Conservation (phyloP, 345 rosid species). For the Cardamine occulta region DNA sequence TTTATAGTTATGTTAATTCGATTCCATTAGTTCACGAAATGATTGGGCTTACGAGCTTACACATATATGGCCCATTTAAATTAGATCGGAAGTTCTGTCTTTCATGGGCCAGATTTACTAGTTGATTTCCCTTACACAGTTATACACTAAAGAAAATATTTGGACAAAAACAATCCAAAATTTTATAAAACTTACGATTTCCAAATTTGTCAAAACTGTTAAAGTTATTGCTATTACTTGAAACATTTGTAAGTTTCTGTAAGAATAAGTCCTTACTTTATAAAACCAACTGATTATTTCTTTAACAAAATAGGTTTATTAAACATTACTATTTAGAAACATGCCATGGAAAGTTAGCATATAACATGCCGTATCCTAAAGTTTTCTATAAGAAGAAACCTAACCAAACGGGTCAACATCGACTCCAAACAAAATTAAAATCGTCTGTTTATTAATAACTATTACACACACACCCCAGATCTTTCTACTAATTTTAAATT, state of each 20-base stretch:
- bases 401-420: not conserved
- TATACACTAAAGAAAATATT: too few relatives aligned
- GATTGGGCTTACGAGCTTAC: constrained; percentile 22
- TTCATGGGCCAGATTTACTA: constrained; percentile 6
- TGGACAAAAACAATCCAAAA: too few relatives aligned
- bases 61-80: not conserved
- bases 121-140: not conserved
- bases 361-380: not conserved
- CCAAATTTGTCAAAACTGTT: too few relatives aligned
- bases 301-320: not conserved
- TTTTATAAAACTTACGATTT: too few relatives aligned
- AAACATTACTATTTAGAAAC: not conserved
- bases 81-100: not conserved
- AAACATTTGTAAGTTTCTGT: too few relatives aligned
- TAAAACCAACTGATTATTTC: not conserved
- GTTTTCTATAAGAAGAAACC: not conserved
- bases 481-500: constrained; percentile 5
- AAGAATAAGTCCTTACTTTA: too few relatives aligned
- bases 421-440: not conserved
- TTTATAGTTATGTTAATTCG: not conserved
- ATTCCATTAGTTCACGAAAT: not conserved
- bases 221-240: too few relatives aligned
- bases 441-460: not conserved
- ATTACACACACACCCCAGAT: not conserved
- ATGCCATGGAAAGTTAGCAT: not conserved